A percentile compares a stretch with the other conserved stretches of the same genome.
These are phyloP conservation scores for Phytophthora pistaciae DNA, from an alignment of 352 stramenopile species.

Conservation along the genomic window DNA sequence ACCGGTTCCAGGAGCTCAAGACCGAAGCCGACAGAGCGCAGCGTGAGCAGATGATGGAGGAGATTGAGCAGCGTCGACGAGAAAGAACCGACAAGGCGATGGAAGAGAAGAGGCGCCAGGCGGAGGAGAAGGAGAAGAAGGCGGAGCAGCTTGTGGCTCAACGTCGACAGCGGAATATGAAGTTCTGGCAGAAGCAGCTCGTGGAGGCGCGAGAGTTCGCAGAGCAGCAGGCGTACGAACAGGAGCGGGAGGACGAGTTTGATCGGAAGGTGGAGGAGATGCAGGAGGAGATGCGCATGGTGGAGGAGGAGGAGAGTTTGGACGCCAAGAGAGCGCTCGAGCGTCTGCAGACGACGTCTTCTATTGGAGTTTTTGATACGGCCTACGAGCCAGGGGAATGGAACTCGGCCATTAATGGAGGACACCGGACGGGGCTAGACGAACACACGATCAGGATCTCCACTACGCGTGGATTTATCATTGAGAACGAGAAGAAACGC, in stretches of 20 bases:
- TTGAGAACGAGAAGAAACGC: conserved; percentile 60
- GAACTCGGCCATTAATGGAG: conserved; percentile 57
- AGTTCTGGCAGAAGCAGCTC: conserved; percentile 81
- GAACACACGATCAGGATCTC: conserved; percentile 62
- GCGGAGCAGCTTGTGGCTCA: conserved; percentile 23
- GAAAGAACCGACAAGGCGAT: conserved; percentile 46
- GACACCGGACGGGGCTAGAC: conserved; percentile 51
- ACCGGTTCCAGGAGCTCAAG: conserved; percentile 53
- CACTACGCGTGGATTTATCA: conserved; percentile 46
- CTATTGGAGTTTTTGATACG: conserved; percentile 67
- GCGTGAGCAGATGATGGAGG: conserved; percentile 32
- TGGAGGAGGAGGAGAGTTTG: conserved; percentile 38
- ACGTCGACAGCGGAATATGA: conserved; percentile 62
- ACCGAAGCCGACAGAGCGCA: conserved; percentile 53
- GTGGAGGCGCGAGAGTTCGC: conserved; percentile 55
- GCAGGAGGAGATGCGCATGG: conserved; percentile 46
- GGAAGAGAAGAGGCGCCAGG: conserved; percentile 43
- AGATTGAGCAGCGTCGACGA: conserved; percentile 60
- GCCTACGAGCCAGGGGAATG: conserved; percentile 60
- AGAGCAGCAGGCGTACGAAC: conserved; percentile 47
- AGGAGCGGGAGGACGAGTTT: conserved; percentile 34
- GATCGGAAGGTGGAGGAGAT: conserved; percentile 36
- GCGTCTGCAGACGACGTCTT: conserved; percentile 44
- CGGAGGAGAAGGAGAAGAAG: conserved; percentile 30
- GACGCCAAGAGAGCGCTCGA: conserved; percentile 34